Conservation (phyloP, 176 grass and related monocot genomes). For the Eleusine indica region DNA sequence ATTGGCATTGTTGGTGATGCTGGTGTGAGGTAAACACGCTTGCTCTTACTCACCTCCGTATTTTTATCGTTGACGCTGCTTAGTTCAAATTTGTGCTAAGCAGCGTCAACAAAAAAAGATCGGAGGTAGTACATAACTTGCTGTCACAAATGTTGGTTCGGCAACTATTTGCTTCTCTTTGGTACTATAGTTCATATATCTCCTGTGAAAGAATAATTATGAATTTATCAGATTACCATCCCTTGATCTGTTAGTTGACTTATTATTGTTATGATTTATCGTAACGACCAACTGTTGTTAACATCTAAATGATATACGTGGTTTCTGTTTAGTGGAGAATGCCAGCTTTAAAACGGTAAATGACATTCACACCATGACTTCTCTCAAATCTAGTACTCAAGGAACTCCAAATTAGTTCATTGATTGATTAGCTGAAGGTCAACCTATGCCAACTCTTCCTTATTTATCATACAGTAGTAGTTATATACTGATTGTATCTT, state of each 20-base stretch:
- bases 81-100: no score
- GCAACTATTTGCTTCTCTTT: neutral
- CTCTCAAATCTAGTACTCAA: neutral
- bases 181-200: neutral
- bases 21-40: constrained; percentile 53
- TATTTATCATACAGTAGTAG: neutral
- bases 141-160: neutral
- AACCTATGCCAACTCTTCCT: neutral
- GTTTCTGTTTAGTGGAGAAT: neutral
- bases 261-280: neutral
- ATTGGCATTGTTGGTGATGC: constrained; percentile 74
- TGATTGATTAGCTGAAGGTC: constrained; percentile 9
- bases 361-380: neutral
- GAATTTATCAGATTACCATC: neutral
- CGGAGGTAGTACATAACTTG: neutral
- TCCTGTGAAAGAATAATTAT: neutral
- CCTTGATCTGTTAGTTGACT: neutral
- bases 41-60: neutral
- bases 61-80: no score
- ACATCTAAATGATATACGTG: neutral
- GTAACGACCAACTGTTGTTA: neutral
- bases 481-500: neutral
- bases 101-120: no score
- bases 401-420: neutral
- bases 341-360: neutral